These are phyloP conservation scores for Myxozyma neotropica DNA, from an alignment of 805 yeast species.

Conservation along the genomic window DNA sequence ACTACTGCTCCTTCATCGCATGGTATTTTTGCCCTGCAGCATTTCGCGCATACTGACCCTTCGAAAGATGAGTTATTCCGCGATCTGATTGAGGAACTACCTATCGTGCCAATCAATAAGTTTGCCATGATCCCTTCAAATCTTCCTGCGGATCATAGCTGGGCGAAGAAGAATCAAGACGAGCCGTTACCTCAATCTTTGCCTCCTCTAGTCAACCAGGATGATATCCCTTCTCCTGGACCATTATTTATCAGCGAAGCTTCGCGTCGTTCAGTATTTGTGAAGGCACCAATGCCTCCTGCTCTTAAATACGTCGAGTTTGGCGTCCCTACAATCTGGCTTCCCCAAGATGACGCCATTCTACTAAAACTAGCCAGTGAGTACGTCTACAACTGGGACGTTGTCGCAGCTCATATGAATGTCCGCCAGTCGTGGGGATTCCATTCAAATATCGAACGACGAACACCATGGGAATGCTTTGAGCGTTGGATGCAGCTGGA, in stretches of 20 bases:
- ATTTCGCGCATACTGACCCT: slow-evolving; percentile 22
- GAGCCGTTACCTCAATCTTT: background rate
- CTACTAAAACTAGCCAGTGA: slow-evolving; percentile 81
- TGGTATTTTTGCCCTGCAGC: slow-evolving; percentile 8
- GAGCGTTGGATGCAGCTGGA: slow-evolving; percentile 92
- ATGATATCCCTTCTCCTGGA: background rate
- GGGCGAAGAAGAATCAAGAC: slow-evolving; percentile 3
- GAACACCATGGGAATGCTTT: slow-evolving; percentile 99
- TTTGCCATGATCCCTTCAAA: slow-evolving; percentile 22
- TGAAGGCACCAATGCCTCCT: slow-evolving; percentile 93
- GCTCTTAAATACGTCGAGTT: slow-evolving; percentile 74
- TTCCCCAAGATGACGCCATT: slow-evolving; percentile 86
- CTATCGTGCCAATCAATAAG: slow-evolving; percentile 39
- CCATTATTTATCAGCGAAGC: slow-evolving; percentile 29
- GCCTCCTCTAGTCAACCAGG: background rate
- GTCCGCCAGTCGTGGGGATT: slow-evolving; percentile 61
- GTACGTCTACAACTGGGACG: slow-evolving; percentile 89
- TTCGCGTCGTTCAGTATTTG: slow-evolving; percentile 33
- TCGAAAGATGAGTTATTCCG: slow-evolving; percentile 32
- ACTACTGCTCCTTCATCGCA: background rate
- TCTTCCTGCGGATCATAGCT: slow-evolving; percentile 6
- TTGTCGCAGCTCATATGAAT: slow-evolving; percentile 79
- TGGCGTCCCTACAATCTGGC: slow-evolving; percentile 93
- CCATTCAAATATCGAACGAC: slow-evolving; percentile 79
- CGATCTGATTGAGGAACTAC: slow-evolving; percentile 42